phyloP scores from a whole-genome alignment of 306 rosid genomes.

The Gleditsia sinensis region DNA sequence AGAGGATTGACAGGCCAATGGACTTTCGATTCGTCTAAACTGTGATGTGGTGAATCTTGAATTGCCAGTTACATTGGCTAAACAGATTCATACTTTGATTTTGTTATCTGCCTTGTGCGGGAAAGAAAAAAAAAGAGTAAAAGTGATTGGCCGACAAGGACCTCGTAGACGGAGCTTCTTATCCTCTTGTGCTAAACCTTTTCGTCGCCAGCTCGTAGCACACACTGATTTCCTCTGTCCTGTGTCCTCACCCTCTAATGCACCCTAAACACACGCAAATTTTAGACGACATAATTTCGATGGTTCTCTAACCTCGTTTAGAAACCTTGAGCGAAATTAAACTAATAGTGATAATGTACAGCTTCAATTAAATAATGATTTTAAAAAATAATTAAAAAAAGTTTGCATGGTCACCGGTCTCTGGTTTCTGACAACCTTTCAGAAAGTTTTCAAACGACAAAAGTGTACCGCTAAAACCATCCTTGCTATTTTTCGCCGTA shows the following conservation, averaged over 20 bases:
- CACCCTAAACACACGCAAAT: not conserved
- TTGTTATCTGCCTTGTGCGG: not conserved
- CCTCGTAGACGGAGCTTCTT: conserved; percentile 36
- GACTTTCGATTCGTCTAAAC: too few relatives aligned
- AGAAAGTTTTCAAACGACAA: conserved; percentile 7
- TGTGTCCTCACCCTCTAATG: too few relatives aligned
- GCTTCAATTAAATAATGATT: not conserved
- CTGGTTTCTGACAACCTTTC: conserved; percentile 22
- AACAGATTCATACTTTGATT: too few relatives aligned
- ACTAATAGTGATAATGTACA: too few relatives aligned
- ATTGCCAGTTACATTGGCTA: too few relatives aligned
- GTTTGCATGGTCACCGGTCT: too few relatives aligned
- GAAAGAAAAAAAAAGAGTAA: not conserved
- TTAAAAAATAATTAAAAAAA: not conserved
- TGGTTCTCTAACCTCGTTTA: too few relatives aligned
- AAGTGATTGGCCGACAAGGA: not conserved
- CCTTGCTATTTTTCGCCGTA: not conserved
- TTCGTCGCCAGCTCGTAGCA: not conserved
- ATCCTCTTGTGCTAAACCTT: conserved; percentile 28
- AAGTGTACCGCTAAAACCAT: not conserved
- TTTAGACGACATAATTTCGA: not conserved
- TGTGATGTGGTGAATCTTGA: too few relatives aligned
- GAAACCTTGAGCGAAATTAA: too few relatives aligned
- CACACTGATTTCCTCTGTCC: not conserved
- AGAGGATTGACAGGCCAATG: too few relatives aligned